These are phyloP conservation scores for Hansenula lynferdii DNA, from an alignment of 1,139 yeast genomes.

Conservation along the genomic window DNA sequence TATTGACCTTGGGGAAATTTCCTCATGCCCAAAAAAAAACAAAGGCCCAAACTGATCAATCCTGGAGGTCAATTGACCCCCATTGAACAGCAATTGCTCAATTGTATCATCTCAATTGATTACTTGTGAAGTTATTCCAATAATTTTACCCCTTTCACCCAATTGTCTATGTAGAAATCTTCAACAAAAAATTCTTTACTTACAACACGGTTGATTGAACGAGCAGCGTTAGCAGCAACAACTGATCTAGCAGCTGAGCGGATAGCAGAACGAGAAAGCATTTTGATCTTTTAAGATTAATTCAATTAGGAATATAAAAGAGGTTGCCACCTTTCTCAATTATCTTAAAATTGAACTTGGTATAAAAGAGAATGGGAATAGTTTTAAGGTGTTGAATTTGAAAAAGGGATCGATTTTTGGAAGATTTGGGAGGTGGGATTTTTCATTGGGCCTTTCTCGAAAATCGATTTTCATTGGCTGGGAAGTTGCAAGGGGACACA, in stretches of 20 bases:
- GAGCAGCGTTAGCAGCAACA: slow-evolving; percentile 55
- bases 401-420: slow-evolving; percentile 6
- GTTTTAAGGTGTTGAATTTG: slow-evolving; percentile 14
- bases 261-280: slow-evolving; percentile 83
- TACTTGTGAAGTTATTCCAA: no score
- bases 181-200: slow-evolving; percentile 39
- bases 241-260: slow-evolving; percentile 80
- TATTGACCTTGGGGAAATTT: no score
- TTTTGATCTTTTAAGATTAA: slow-evolving; percentile 25
- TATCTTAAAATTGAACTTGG: slow-evolving; percentile 3
- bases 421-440: slow-evolving; percentile 8
- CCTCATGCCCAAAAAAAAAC: no score
- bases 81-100: background rate
- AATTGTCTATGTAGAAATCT: no score
- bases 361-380: slow-evolving; percentile 18
- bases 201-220: slow-evolving; percentile 56
- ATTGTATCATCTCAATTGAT: no score
- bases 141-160: no score
- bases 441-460: slow-evolving; percentile 20
- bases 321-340: slow-evolving; percentile 6
- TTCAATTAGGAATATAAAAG: slow-evolving; percentile 7
- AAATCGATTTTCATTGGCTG: slow-evolving; percentile 13
- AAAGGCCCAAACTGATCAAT: no score
- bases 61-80: background rate
- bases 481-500: background rate